These are phyloP conservation scores for Mycena metata DNA, from an alignment of 768 basidiomycete species.

Conservation along the genomic window DNA sequence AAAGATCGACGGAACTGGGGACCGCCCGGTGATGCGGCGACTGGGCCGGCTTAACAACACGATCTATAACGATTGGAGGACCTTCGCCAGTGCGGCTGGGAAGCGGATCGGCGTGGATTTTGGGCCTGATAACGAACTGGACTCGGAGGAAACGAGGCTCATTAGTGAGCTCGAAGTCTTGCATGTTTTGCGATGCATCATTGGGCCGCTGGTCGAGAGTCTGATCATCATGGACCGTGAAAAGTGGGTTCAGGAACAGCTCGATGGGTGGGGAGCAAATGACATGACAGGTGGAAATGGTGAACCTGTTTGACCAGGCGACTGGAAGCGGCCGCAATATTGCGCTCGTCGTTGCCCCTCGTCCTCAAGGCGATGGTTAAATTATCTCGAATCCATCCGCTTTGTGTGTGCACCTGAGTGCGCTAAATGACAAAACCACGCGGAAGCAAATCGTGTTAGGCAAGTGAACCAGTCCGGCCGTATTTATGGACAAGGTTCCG, in stretches of 20 bases:
- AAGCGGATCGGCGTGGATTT: slow-evolving; percentile 42
- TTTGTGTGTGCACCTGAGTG: background rate
- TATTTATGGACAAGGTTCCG: slow-evolving; percentile 31
- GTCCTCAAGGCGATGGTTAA: slow-evolving; percentile 16
- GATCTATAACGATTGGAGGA: slow-evolving; percentile 64
- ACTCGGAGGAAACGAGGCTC: slow-evolving; percentile 37
- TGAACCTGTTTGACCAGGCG: slow-evolving; percentile 81
- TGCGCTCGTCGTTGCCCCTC: slow-evolving; percentile 66
- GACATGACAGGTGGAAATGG: slow-evolving; percentile 53
- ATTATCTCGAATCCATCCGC: background rate
- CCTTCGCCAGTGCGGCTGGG: slow-evolving; percentile 54
- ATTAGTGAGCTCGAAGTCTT: slow-evolving; percentile 65
- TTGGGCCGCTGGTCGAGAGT: slow-evolving; percentile 78
- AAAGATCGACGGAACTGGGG: slow-evolving; percentile 48
- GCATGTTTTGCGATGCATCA: slow-evolving; percentile 75
- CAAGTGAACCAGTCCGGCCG: slow-evolving; percentile 34
- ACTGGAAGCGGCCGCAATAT: slow-evolving; percentile 82
- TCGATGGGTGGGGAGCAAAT: slow-evolving; percentile 38
- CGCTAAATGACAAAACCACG: slow-evolving; percentile 4
- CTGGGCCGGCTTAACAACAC: slow-evolving; percentile 66
- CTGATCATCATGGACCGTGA: slow-evolving; percentile 74
- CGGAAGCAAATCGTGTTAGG: slow-evolving; percentile 27
- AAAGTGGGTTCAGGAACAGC: slow-evolving; percentile 65
- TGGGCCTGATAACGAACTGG: slow-evolving; percentile 23
- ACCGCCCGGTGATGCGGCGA: slow-evolving; percentile 57